Evolutionary conservation across 495 filamentous ascomycete species (phyloP), one percentile per base, ranked within the genome.

Genomic region (Penicillium ochrochloron): DNA sequence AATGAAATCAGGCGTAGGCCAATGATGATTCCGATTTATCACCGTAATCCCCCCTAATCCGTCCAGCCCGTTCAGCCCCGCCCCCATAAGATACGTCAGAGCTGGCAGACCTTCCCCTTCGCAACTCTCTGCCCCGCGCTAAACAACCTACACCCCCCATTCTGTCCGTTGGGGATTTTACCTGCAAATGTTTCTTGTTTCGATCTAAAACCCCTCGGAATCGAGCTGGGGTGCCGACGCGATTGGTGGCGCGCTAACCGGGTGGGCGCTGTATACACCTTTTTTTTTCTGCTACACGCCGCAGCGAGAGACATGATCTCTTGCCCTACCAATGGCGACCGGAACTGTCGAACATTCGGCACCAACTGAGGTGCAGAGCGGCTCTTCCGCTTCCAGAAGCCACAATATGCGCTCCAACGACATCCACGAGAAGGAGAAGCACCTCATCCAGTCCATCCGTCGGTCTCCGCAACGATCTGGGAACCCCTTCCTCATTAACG

Each of bases 401-500:
- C 57, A 73, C 60, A 76, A 79, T 66, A 78, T 78, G 65, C 63
- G 74, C n/a, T 72, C 73, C 15, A 59, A 73, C 25, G 72, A 75
- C 53, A 54, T 75, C 57, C 80, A 78, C 63, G 80, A 85, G 51
- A 81, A 83, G 48, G 83, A 87, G 64, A 84, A 82, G 70, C 75
- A 76, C 41, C 66, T 78, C 41, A 68, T 85, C 25, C 75, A 76
- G 14, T 75, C 77, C 37, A 66, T 82, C 60, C 84, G 80, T 73
- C 75, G 78, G 60, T 72, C 77, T 41, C 68, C 76, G 31, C 78
- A 84, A 60, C 77, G 78, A 70, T 74, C 80, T 41, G 69, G 83
- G 60, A 79, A 82, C 62, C 83, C 86, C 25, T 79, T 78, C 56
- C 75, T 88, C 65, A 80, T 89, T 59, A 77, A 77, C 55, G 73